Evolutionary conservation across 331 rosid genomes (phyloP), one percentile per base, ranked within the genome.

Genomic region (Prunus yedoensis): DNA sequence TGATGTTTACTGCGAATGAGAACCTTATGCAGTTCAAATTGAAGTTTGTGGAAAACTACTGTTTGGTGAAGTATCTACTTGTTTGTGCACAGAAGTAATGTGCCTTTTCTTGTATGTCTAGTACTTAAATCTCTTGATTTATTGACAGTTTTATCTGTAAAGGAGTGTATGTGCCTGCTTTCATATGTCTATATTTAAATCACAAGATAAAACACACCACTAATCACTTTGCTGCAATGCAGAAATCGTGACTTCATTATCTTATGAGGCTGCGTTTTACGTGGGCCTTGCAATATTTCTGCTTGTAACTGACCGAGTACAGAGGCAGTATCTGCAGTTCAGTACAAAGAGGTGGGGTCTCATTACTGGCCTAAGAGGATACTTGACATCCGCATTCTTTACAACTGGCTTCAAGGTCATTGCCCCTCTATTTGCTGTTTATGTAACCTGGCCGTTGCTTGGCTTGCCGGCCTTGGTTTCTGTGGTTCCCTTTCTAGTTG

Each of bases 321-420:
- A 92, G 83, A 92, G 82, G 83, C 99, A 97, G 15, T 94, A 90
- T 86, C 80, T 94, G 78, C 81, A 90, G 70, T 94, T 84, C 88
- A 94, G 96, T 80, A 1, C 99, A 20, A 94, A 87, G 83, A 92
- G 93, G 76, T 94, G 99, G 99, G 85, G 97, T 79, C 93, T 94
- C 77, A 89, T 94, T 69, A 94, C 97, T 32, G 97, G 97, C 81
- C 90, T 94, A 63, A 89, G 83, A 81, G 99, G 99, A 75, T 92
- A 92, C 85, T 60, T 94, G 74, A 52, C 79, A 66, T 76, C 96
- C 21, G 89, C 90, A 43, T 85, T 89, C 75, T 66, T 90, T 68
- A 83, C 94, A 50, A 74, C 45, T 58, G 95, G 96, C 49, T 85
- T 94, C 79, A 94, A 90, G 87, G 83, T 90, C 38, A 13, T 89